A percentile compares a stretch with the other conserved stretches of the same genome.
These are phyloP conservation scores for Sporothrix globosa DNA, from an alignment of 2,329 filamentous ascomycete genomes.

Conservation along the genomic window DNA sequence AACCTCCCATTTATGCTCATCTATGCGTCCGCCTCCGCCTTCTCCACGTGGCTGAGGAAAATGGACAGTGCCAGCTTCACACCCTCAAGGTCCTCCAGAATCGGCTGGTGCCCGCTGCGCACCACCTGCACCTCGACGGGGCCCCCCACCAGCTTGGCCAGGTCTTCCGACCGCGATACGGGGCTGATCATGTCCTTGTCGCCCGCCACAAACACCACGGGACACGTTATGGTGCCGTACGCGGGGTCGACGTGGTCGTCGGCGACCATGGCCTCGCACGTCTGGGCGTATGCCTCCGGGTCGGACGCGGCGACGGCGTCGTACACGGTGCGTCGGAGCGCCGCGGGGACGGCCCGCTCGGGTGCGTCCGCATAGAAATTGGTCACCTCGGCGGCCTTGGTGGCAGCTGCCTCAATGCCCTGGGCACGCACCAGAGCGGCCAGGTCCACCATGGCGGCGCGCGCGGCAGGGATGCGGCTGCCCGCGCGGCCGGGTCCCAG, in stretches of 20 bases:
- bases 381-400: constrained; percentile 38
- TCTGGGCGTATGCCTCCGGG: constrained; percentile 43
- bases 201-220: constrained; percentile 41
- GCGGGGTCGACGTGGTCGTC: constrained; percentile 42
- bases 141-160: constrained; percentile 40
- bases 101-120: constrained; percentile 34
- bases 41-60: background rate
- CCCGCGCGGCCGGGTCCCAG: constrained; percentile 43
- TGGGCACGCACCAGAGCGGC: constrained; percentile 39
- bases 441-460: constrained; percentile 42
- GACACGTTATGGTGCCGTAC: constrained; percentile 41
- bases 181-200: constrained; percentile 43
- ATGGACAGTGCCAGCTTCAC: constrained; percentile 27
- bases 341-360: constrained; percentile 33
- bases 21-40: background rate
- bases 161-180: constrained; percentile 38
- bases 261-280: constrained; percentile 42
- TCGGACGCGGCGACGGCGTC: constrained; percentile 42
- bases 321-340: constrained; percentile 37
- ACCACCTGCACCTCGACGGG: constrained; percentile 40
- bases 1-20: too few species aligned
- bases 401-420: constrained; percentile 40
- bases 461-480: constrained; percentile 40
- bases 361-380: constrained; percentile 41
- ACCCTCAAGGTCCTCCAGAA: constrained; percentile 31